Evolutionary conservation across 768 basidiomycete genomes (phyloP).

Genomic region (Pilatotrama ljubarskyi): DNA sequence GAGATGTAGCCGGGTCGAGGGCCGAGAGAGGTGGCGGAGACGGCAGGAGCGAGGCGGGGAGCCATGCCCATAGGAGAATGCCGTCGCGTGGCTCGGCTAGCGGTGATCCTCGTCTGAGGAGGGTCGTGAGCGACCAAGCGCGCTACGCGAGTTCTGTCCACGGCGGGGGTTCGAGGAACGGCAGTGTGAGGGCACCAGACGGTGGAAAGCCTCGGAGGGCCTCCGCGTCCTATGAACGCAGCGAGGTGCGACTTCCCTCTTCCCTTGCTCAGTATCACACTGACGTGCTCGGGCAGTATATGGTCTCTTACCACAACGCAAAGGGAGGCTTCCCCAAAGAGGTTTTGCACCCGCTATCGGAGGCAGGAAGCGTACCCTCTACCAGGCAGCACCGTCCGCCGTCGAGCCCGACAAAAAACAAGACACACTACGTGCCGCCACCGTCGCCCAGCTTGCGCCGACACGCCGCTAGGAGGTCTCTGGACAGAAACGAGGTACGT

Average conservation of each 20-base stretch:
- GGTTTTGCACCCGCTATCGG: constrained; percentile 22
- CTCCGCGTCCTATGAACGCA: constrained; percentile 29
- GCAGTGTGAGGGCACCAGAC: neutral
- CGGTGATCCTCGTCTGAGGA: constrained; percentile 17
- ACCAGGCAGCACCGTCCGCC: constrained; percentile 11
- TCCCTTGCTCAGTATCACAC: neutral
- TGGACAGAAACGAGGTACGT: constrained; percentile 32
- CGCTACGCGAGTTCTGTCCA: constrained; percentile 9
- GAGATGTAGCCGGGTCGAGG: neutral
- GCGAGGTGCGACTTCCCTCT: constrained; percentile 25
- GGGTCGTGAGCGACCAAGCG: constrained; percentile 19
- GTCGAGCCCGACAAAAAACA: constrained; percentile 17
- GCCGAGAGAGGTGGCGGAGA: neutral
- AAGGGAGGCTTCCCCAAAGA: constrained; percentile 13
- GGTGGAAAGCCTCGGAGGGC: constrained; percentile 3
- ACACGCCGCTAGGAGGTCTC: constrained; percentile 22
- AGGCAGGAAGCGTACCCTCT: constrained; percentile 5
- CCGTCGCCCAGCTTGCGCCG: constrained; percentile 21
- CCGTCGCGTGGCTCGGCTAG: constrained; percentile 15
- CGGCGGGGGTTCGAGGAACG: constrained; percentile 6
- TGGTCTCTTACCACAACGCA: constrained; percentile 28
- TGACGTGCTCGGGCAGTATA: constrained; percentile 22
- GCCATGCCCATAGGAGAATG: constrained; percentile 23
- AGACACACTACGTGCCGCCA: constrained; percentile 10
- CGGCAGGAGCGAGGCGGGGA: constrained; percentile 23